Percentiles rank a stretch among this genome's conserved stretches.
These are phyloP conservation scores for Avena eriantha DNA, from an alignment of 176 grass and related monocot genomes.

Conservation along the genomic window DNA sequence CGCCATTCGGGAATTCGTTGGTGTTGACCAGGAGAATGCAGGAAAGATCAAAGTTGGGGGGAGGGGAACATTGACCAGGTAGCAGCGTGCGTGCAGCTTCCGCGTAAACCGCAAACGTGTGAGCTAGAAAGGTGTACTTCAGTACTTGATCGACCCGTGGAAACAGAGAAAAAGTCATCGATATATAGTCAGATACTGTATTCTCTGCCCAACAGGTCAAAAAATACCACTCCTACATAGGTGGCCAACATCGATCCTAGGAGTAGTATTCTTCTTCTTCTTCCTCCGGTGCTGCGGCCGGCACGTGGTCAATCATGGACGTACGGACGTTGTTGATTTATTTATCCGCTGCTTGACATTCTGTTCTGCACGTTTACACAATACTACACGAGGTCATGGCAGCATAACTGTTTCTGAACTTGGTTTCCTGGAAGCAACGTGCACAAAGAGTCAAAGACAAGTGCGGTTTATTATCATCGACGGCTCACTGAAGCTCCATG, in stretches of 20 bases:
- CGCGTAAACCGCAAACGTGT: not conserved
- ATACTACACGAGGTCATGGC: too few species aligned
- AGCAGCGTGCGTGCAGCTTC: not conserved
- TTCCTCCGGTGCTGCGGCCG: not conserved
- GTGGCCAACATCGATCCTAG: not conserved
- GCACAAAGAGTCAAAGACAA: not conserved
- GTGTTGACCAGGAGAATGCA: not conserved
- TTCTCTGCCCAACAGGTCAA: not conserved
- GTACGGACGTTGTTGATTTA: not conserved
- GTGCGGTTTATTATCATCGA: not conserved
- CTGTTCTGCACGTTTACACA: too few species aligned
- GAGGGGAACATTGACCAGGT: constrained; percentile 20
- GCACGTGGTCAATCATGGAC: not conserved
- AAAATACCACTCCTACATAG: not conserved
- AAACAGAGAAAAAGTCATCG: not conserved
- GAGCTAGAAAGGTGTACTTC: constrained; percentile 1
- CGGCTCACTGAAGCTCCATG: not conserved
- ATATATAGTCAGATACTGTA: not conserved
- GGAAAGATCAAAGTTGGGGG: constrained; percentile 24
- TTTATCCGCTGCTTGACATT: not conserved
- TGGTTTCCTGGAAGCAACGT: too few species aligned
- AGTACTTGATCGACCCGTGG: not conserved
- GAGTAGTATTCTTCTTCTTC: not conserved
- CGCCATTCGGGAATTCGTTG: constrained; percentile 12
- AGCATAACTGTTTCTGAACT: too few species aligned